Conservation (phyloP, 371 early-diverging fungal genomes). For the Enterospora canceri region DNA sequence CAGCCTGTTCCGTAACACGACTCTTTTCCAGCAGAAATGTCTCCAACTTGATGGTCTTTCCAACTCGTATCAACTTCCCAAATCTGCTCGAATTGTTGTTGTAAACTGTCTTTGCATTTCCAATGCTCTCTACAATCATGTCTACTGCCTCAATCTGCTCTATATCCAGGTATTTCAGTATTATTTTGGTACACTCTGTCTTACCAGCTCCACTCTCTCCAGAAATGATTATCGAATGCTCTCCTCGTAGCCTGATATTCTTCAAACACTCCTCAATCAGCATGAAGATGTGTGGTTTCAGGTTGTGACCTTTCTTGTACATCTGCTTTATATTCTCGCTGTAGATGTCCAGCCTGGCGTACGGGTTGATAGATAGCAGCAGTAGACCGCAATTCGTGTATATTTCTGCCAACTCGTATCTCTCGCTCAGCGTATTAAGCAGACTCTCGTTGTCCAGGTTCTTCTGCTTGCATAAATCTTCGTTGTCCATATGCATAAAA, state of each 20-base stretch:
- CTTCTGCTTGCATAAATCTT: slow-evolving; percentile 39
- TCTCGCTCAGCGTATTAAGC: slow-evolving; percentile 29
- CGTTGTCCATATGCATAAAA: slow-evolving; percentile 27
- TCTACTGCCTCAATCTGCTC: slow-evolving; percentile 16
- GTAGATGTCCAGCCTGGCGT: slow-evolving; percentile 24
- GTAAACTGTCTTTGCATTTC: slow-evolving; percentile 62
- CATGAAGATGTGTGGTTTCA: slow-evolving; percentile 43
- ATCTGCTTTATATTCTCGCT: neutral
- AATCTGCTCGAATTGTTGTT: slow-evolving; percentile 66
- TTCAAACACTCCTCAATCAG: slow-evolving; percentile 34
- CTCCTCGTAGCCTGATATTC: slow-evolving; percentile 6
- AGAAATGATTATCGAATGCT: slow-evolving; percentile 52
- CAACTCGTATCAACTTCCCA: slow-evolving; percentile 68
- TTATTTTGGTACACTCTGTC: slow-evolving; percentile 51
- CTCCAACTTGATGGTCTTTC: slow-evolving; percentile 67
- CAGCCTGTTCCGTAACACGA: slow-evolving; percentile 58
- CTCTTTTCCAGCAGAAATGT: slow-evolving; percentile 71
- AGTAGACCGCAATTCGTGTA: slow-evolving; percentile 47
- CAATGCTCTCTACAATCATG: slow-evolving; percentile 63
- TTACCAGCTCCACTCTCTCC: slow-evolving; percentile 57
- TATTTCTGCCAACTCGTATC: slow-evolving; percentile 38
- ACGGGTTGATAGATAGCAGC: slow-evolving; percentile 55
- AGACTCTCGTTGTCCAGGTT: slow-evolving; percentile 34
- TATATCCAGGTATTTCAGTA: slow-evolving; percentile 47
- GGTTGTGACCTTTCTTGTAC: slow-evolving; percentile 2